phyloP scores from a whole-genome alignment of 2,329 filamentous ascomycete species.

The Paecilomyces fulvus region DNA sequence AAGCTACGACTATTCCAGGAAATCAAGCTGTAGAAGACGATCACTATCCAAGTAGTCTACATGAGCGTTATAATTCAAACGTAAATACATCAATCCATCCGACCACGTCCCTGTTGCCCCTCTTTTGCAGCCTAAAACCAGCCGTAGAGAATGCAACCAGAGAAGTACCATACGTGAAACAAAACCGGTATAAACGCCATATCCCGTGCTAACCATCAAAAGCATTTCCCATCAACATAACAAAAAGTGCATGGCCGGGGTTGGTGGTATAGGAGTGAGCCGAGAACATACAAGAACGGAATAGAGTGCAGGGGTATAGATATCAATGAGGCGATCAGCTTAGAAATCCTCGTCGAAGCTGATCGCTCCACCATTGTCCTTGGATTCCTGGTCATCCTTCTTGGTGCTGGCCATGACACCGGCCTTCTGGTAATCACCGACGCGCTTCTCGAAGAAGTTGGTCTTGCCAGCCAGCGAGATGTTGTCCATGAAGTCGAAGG shows the following conservation, averaged over 20 bases:
- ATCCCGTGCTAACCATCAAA: neutral
- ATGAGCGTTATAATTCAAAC: neutral
- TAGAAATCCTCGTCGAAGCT: slow-evolving; percentile 96
- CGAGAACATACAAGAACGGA: slow-evolving; percentile 2
- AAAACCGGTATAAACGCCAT: neutral
- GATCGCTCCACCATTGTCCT: slow-evolving; percentile 60
- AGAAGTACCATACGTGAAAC: neutral
- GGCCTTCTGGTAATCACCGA: slow-evolving; percentile 98
- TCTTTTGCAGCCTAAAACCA: neutral
- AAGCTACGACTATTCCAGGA: too few species aligned
- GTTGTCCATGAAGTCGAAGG: slow-evolving; percentile 99
- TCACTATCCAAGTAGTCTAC: neutral
- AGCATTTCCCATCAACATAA: slow-evolving; percentile 15
- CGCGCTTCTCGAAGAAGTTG: slow-evolving; percentile 99
- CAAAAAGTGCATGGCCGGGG: slow-evolving; percentile 11
- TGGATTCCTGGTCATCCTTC: slow-evolving; percentile 51
- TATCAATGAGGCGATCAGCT: slow-evolving; percentile 26
- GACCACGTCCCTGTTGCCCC: neutral
- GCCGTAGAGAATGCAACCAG: neutral
- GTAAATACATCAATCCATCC: neutral
- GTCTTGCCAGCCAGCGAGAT: slow-evolving; percentile 98
- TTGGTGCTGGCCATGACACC: slow-evolving; percentile 94
- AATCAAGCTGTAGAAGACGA: neutral
- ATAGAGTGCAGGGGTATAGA: slow-evolving; percentile 3
- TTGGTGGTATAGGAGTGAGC: slow-evolving; percentile 5